Base-by-base conservation (phyloP, 306 rosid species). In the Morella rubra region DNA sequence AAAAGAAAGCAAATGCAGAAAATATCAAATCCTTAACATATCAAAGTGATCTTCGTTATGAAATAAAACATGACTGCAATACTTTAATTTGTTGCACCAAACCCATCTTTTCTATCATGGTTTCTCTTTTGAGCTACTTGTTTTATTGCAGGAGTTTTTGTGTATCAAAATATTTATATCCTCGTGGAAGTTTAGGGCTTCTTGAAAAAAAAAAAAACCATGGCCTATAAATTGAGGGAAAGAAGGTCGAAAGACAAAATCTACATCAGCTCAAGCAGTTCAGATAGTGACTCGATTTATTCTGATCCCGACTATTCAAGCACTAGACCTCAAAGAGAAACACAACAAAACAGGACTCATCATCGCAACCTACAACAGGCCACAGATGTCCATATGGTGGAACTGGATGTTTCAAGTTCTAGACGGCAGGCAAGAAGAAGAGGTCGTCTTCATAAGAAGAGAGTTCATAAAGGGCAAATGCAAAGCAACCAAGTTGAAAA, bases 251-350 rank as follows among this genome's bases (percentile, higher is more conserved):
- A 59, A 66, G 40, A 5, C 27, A 24, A n/a, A 50, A 49, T 32
- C 20, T 37, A 75, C 14, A 10, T 4, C 7, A 46, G 65, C 5
- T 20, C 5, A 18, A 64, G 74, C n/a, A 22, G 58, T 67, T 47
- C 75, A 49, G 79, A 79, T 4, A 75, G 44, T 22, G 81, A 75
- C 12, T 83, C 83, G 4, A 11, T 54, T 14, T 0, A 5, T 69
- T 55, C 58, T 13, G 83, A 75, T 79, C 75, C 81, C 5, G 83
- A 83, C n/a, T 79, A 47, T 50, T 11, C 49, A 27, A 59, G 62
- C 8, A 27, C 9, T 8, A 75, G 53, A 4, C 32, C 65, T 7
- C 44, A 8, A 12, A 75, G 72, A 75, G 14, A 73, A 45, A 5
- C 16, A 13, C 41, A 45, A 73, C 15, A 8, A 73, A 58, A 9